These are phyloP conservation scores for Venturia aucupariae DNA, from an alignment of 2,329 filamentous ascomycete genomes.

Conservation along the genomic window DNA sequence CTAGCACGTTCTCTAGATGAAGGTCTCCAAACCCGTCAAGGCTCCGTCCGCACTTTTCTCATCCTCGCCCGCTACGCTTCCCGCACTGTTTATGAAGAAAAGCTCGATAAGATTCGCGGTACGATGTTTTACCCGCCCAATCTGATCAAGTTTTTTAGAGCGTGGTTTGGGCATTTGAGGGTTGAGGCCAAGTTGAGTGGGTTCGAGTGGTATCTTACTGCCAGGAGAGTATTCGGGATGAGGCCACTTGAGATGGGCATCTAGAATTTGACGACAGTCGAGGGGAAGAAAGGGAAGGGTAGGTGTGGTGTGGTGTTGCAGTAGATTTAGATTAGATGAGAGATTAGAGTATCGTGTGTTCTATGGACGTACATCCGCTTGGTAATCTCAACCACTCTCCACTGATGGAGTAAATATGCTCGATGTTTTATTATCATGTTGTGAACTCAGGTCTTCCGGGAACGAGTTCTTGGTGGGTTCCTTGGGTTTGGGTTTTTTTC, in stretches of 20 bases:
- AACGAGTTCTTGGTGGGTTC: too few species aligned
- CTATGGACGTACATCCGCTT: too few species aligned
- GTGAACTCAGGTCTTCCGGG: too few species aligned
- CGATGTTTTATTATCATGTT: too few species aligned
- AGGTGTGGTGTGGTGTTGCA: background rate
- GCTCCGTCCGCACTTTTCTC: conserved; percentile 52
- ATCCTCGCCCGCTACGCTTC: conserved; percentile 57
- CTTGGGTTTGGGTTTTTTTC: too few species aligned
- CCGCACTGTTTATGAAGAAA: conserved; percentile 52
- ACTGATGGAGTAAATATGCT: too few species aligned
- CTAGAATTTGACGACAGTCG: background rate
- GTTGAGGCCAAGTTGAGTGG: conserved; percentile 48
- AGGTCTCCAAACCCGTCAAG: conserved; percentile 64
- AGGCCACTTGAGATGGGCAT: conserved; percentile 16
- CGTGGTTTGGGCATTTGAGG: conserved; percentile 44
- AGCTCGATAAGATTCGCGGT: conserved; percentile 43
- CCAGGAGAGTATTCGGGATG: conserved; percentile 42
- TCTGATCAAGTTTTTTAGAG: conserved; percentile 40
- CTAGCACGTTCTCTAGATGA: conserved; percentile 79
- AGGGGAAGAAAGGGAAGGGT: background rate
- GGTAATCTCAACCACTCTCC: too few species aligned
- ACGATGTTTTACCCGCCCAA: conserved; percentile 45
- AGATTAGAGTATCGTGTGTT: background rate
- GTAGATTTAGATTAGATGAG: background rate
- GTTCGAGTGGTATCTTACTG: conserved; percentile 48